These are phyloP conservation scores for Quercus robur DNA, from an alignment of 306 rosid species.

Conservation along the genomic window DNA sequence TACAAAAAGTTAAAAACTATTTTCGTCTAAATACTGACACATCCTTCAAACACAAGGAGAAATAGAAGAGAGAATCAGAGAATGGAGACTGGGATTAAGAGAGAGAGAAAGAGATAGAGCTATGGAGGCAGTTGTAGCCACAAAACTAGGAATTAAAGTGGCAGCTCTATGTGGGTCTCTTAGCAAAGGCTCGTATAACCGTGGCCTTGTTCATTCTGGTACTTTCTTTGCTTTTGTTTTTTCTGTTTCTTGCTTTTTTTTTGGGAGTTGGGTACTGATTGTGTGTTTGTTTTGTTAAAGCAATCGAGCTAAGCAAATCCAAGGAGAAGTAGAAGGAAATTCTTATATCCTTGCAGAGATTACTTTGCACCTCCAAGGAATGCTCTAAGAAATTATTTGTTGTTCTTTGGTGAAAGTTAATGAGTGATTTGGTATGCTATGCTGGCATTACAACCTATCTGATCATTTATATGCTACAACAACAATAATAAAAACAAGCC, in stretches of 20 bases:
- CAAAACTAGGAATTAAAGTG: slow-evolving; percentile 35
- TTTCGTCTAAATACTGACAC: no score
- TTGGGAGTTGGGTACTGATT: neutral
- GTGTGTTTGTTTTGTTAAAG: slow-evolving; percentile 13
- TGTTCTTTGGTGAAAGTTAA: neutral
- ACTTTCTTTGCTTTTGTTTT: no score
- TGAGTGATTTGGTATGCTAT: neutral
- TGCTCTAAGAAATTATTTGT: neutral
- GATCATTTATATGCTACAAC: neutral
- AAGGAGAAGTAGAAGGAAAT: slow-evolving; percentile 41
- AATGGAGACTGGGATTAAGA: no score
- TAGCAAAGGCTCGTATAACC: slow-evolving; percentile 48
- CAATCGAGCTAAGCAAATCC: slow-evolving; percentile 46
- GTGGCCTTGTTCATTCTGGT: slow-evolving; percentile 65
- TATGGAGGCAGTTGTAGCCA: slow-evolving; percentile 21
- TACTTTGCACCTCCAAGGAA: slow-evolving; percentile 41
- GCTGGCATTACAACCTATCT: neutral
- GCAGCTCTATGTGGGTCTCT: slow-evolving; percentile 66
- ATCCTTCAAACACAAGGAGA: no score
- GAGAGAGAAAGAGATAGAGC: neutral
- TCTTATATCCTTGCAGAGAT: slow-evolving; percentile 51
- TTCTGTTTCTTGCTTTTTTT: neutral
- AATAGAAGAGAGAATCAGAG: no score
- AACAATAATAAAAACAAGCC: neutral
- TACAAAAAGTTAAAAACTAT: neutral